Evolutionary conservation across 768 basidiomycete species (phyloP).

Genomic region (Auricularia heimuer): DNA sequence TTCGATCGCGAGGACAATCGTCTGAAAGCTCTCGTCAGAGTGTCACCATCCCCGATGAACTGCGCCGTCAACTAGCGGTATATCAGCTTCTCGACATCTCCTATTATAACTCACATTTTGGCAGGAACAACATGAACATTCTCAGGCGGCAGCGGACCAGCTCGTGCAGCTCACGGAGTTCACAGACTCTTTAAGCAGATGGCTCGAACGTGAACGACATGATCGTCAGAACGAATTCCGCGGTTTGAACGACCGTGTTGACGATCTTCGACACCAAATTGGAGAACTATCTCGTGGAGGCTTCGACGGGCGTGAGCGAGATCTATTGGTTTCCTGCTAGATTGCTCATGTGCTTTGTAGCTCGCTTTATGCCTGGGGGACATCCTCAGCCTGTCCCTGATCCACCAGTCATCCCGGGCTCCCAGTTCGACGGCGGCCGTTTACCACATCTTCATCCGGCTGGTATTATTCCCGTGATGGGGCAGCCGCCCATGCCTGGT

Average conservation of each 20-base stretch:
- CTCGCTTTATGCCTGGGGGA: background rate
- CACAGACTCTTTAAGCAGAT: conserved; percentile 64
- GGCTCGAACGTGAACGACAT: conserved; percentile 69
- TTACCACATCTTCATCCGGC: too few species aligned
- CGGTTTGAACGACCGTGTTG: conserved; percentile 53
- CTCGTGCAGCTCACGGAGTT: conserved; percentile 34
- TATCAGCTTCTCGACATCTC: background rate
- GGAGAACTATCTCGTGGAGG: background rate
- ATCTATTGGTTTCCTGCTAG: too few species aligned
- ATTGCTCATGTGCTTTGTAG: background rate
- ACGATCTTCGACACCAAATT: conserved; percentile 27
- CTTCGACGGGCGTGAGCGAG: background rate
- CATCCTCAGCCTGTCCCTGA: background rate
- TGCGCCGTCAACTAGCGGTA: background rate
- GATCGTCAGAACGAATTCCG: conserved; percentile 69
- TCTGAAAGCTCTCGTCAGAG: background rate
- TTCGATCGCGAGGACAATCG: background rate
- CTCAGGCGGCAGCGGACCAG: conserved; percentile 7
- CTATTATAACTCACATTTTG: background rate
- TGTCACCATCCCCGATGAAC: background rate
- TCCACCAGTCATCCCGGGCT: background rate
- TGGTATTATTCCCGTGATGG: background rate
- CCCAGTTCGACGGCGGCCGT: too few species aligned
- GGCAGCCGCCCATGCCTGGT: too few species aligned
- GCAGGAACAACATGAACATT: background rate